Evolutionary conservation across 2,329 filamentous ascomycete genomes (phyloP), one percentile per base, ranked within the genome.

Genomic region (Aspergillus pseudoviridinutans): DNA sequence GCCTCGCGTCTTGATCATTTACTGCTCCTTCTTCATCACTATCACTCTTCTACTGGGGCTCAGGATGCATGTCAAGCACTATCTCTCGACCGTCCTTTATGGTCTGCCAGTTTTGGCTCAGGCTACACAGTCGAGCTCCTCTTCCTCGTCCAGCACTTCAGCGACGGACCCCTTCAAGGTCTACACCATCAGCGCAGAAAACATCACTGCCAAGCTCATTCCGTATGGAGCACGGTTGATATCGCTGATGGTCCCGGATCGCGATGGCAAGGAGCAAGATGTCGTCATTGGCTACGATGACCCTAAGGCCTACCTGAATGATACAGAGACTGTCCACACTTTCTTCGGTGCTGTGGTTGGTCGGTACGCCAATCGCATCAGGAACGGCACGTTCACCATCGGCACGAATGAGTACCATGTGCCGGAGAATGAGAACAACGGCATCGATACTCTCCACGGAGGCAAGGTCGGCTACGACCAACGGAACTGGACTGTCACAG

Each of bases 291-390:
- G 81, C 44, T 83, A 81, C 55, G 80, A 83, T 59, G 71, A 80
- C 58, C 71, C 76, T 2, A 68, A 68, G 22, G 62, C 76, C 59
- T 78, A 82, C 63, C 59, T 79, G 50, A 68, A 70, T 27, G 79
- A 82, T 60, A 74, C 73, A 8, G 64, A 76, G 58, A 79, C 76
- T 32, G 77, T 76, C 50, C 76, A 79, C 64, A 80, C 77, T 51
- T 80, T 71, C 68, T 79, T 79, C 59, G 79, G 78, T 20, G 68
- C 79, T 2, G 68, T 79, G 5, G 78, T 80, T 14, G 80, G 80
- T 56, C 76, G 80, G 50, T 83, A 82, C 69, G 80, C 80, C 56
- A 83, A 83, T 65, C 78, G 80, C 42, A 82, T 82, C 69, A 82
- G 79, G 72, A 84, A 84, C 58, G 80, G 80, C 53, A 83, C 81